These are phyloP conservation scores for Apium graveolens DNA, from an alignment of 129 eudicot species.

Conservation along the genomic window DNA sequence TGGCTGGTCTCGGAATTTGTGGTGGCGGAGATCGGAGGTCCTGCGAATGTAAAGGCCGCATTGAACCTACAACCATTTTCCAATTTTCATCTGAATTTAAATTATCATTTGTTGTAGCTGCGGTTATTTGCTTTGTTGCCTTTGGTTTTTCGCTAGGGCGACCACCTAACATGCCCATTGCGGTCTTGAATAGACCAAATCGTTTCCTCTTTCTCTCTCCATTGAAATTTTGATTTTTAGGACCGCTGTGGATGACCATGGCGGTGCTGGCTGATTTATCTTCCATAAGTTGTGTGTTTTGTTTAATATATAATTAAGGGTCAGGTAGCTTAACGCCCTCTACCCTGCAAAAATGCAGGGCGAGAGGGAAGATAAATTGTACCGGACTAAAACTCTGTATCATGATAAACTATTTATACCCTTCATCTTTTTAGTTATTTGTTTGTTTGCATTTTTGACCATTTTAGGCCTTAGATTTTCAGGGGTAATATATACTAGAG, in stretches of 20 bases:
- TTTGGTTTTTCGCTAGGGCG: constrained; percentile 5
- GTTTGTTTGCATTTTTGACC: neutral
- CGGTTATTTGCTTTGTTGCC: neutral
- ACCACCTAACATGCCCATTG: constrained; percentile 19
- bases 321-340: neutral
- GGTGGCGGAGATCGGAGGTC: constrained; percentile 16
- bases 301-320: neutral
- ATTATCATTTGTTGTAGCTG: neutral
- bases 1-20: neutral
- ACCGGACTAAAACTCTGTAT: neutral
- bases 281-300: constrained; percentile 4
- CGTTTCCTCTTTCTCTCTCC: constrained; percentile 14
- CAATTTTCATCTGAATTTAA: constrained; percentile 13
- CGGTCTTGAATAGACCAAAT: constrained; percentile 29
- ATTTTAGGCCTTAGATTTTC: neutral
- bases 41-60: constrained; percentile 41
- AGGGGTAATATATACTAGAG: too few species aligned
- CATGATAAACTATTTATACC: neutral
- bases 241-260: neutral
- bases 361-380: constrained; percentile 4
- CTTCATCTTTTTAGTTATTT: neutral
- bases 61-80: constrained; percentile 35
- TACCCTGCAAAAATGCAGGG: constrained; percentile 28
- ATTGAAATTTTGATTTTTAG: neutral
- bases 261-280: constrained; percentile 9